A percentile compares a stretch with the other conserved stretches of the same genome.
phyloP scores from a whole-genome alignment of 805 yeast species.

The Teunomyces barrocoloradensis region DNA sequence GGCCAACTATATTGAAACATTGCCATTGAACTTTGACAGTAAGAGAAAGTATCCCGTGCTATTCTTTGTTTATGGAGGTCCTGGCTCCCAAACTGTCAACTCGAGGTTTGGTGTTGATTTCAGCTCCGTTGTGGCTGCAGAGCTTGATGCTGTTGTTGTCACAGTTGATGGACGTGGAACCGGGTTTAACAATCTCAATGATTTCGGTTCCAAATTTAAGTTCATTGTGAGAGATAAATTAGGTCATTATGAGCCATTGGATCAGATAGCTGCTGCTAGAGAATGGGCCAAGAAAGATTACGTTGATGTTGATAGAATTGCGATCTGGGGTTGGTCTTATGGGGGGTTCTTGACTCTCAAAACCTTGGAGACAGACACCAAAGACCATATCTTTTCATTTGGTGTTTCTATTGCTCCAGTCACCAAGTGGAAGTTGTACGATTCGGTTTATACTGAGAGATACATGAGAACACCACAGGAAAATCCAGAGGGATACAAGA shows the following conservation, averaged over 20 bases:
- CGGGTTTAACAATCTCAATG: slow-evolving; percentile 68
- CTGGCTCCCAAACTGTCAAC: slow-evolving; percentile 82
- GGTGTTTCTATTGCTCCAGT: slow-evolving; percentile 88
- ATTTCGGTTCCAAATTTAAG: slow-evolving; percentile 53
- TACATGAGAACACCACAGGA: slow-evolving; percentile 59
- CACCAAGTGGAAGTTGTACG: slow-evolving; percentile 72
- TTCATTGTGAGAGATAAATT: slow-evolving; percentile 75
- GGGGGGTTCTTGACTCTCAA: slow-evolving; percentile 79
- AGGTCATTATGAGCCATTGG: slow-evolving; percentile 79
- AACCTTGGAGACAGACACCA: slow-evolving; percentile 65
- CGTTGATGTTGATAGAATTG: slow-evolving; percentile 57
- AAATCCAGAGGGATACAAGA: slow-evolving; percentile 49
- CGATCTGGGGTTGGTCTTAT: slow-evolving; percentile 88
- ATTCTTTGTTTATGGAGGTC: slow-evolving; percentile 93
- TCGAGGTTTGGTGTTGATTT: slow-evolving; percentile 60
- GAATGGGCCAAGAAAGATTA: slow-evolving; percentile 60
- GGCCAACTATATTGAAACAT: slow-evolving; percentile 71
- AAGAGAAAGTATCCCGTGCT: slow-evolving; percentile 73
- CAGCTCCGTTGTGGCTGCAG: slow-evolving; percentile 74
- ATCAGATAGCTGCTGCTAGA: slow-evolving; percentile 84
- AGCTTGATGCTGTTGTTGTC: slow-evolving; percentile 79
- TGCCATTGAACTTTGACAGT: slow-evolving; percentile 70
- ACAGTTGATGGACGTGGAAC: slow-evolving; percentile 98
- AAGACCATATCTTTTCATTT: slow-evolving; percentile 57
- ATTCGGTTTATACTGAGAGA: slow-evolving; percentile 77